Base-by-base conservation (phyloP, 2,329 filamentous ascomycete species). In the Aspergillus calidoustus region DNA sequence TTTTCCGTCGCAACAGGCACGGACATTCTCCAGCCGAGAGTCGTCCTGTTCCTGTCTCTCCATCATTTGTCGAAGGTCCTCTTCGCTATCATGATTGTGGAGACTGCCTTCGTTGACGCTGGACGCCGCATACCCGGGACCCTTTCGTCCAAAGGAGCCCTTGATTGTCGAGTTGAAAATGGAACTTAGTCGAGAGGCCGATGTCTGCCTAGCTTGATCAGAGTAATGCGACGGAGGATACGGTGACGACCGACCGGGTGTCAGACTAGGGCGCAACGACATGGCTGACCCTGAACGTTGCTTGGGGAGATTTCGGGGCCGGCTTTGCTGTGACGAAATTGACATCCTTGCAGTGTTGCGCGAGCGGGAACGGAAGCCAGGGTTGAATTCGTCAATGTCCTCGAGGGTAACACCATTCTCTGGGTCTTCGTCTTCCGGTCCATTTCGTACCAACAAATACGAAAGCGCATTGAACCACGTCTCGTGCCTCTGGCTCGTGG, bases 391-490 rank as follows among this genome's bases (percentile, higher is more conserved):
- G 84, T 84, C 82, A 43, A 87, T 80, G 62, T 89, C 87, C 55
- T 86, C 85, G 54, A 82, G 70, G 4, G 81, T 88, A 65, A 91
- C 84, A 4, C 85, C 82, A 66, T 87, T 86, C 7, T 72, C 73
- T 44, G 79, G 76, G 49, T 85, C 84, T 43, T 90, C 89, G 52
- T 82, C 81, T 17, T 84, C 77, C 28, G 78, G 81, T 34, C 87
- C 84, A 28, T 89, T 93, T 50, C 93, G 89, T 31, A 97, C 84
- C 41, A 98, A 84, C 15, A 99, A 85, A 75, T 99, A 99, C 1
- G 92, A 96, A 58, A 99, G 83, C 0, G 95, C 93, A 72, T 98
- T 98, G 84, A 95, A 97, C 95, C 95, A 99, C 0, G 93, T 98
- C 80, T 99, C 95, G 73, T 99, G 95, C 63, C 95, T 87, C 75